A percentile compares a stretch with the other conserved stretches of the same genome.
Conservation (phyloP, 23 red algal genomes). For the Gracilariopsis chorda region DNA sequence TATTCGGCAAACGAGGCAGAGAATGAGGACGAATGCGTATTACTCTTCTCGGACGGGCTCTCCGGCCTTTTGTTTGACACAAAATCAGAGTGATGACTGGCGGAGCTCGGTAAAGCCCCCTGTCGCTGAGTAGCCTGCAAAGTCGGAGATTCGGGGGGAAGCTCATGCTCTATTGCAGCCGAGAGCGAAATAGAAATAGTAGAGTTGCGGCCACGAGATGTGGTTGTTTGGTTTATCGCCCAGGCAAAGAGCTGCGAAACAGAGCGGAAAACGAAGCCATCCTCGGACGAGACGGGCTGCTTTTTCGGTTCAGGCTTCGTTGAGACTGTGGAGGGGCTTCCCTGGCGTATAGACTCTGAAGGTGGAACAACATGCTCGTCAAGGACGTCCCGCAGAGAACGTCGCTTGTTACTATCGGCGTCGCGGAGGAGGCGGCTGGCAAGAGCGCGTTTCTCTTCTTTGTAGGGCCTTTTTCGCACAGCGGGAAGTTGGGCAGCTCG, state of each 20-base stretch:
- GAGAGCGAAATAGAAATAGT: not conserved
- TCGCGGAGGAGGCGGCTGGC: not conserved
- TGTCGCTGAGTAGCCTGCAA: no score
- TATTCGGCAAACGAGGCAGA: not conserved
- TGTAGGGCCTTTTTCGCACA: not conserved
- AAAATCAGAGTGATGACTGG: no score
- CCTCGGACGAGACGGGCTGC: not conserved
- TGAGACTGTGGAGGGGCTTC: not conserved
- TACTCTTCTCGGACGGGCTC: no score
- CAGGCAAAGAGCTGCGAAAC: constrained; percentile 33
- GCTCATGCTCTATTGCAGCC: not conserved
- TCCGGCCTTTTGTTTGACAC: no score
- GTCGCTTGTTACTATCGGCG: constrained; percentile 13
- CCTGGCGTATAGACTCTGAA: no score
- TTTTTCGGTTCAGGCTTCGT: not conserved
- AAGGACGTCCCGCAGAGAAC: constrained; percentile 43
- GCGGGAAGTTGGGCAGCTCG: not conserved
- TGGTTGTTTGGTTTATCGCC: constrained; percentile 4
- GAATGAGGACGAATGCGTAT: no score
- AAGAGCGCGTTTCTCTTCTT: constrained; percentile 28
- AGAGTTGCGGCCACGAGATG: not conserved
- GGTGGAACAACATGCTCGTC: not conserved
- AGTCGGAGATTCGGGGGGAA: no score
- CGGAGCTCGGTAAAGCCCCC: no score
- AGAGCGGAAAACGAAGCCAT: not conserved